A percentile compares a stretch with the other conserved stretches of the same genome.
These are phyloP conservation scores for Verticillium klebahnii DNA, from an alignment of 2,329 filamentous ascomycete genomes.

Conservation along the genomic window DNA sequence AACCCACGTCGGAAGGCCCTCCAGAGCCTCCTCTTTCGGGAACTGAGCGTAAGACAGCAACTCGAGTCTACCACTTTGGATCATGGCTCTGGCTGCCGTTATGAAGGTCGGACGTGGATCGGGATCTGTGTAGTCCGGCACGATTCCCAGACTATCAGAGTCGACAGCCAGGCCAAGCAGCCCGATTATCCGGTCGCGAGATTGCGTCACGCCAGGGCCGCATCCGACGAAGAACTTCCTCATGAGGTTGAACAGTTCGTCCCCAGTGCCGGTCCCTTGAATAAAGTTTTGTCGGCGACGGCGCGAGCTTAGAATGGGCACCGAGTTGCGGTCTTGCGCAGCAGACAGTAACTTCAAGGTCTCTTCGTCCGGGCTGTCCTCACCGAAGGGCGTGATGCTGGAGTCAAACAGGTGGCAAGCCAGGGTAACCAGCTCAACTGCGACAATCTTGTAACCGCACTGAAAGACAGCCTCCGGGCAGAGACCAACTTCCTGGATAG, in stretches of 20 bases:
- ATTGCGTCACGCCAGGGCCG: conserved; percentile 10
- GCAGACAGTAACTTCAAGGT: not conserved
- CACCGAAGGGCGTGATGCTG: not conserved
- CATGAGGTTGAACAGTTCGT: conserved; percentile 12
- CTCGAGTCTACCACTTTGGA: conserved; percentile 5
- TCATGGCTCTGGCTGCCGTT: conserved; percentile 4
- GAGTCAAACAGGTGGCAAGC: conserved; percentile 12
- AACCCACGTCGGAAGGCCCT: conserved; percentile 28
- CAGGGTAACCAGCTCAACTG: conserved; percentile 20
- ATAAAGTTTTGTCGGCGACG: conserved; percentile 6
- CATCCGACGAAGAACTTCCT: conserved; percentile 14
- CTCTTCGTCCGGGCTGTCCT: not conserved
- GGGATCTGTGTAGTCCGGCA: conserved; percentile 3
- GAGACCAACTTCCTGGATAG: conserved; percentile 22
- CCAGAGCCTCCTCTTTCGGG: conserved; percentile 3
- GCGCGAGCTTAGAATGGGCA: not conserved
- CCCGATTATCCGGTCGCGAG: conserved; percentile 17
- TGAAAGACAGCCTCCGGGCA: conserved; percentile 17
- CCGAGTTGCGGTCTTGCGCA: not conserved
- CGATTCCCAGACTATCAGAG: conserved; percentile 1
- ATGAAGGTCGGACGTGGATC: conserved; percentile 1
- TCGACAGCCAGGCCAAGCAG: conserved; percentile 16
- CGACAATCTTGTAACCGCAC: conserved; percentile 19
- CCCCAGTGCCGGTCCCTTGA: conserved; percentile 12
- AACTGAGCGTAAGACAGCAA: conserved; percentile 7